Percentiles rank a stretch among this genome's conserved stretches.
Conservation (phyloP, 129 eudicot genomes). For the Apium graveolens region DNA sequence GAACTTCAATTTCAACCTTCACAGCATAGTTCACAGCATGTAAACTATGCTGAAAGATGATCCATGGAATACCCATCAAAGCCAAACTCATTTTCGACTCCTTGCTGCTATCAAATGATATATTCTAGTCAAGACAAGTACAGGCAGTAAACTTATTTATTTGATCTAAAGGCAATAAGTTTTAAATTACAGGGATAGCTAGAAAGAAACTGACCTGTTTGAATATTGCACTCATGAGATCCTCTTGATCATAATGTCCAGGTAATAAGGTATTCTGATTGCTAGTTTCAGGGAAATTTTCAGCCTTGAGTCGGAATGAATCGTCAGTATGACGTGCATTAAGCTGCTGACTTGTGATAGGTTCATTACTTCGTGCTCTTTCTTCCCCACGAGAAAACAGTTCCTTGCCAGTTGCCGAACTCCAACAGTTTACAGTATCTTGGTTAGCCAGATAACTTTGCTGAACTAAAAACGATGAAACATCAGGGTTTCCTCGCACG, state of each 20-base stretch:
- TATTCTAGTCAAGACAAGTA: not conserved
- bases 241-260: slow-evolving; percentile 76
- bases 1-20: not conserved
- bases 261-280: slow-evolving; percentile 32
- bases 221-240: slow-evolving; percentile 68
- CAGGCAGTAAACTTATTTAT: not conserved
- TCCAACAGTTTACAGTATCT: slow-evolving; percentile 26
- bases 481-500: slow-evolving; percentile 31
- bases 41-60: slow-evolving; percentile 56
- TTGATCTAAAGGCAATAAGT: not conserved
- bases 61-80: slow-evolving; percentile 77
- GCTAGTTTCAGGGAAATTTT: slow-evolving; percentile 42
- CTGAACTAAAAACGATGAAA: slow-evolving; percentile 31
- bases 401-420: slow-evolving; percentile 21
- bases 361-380: slow-evolving; percentile 25
- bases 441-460: slow-evolving; percentile 29
- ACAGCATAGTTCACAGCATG: not conserved
- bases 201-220: slow-evolving; percentile 47
- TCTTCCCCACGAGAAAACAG: slow-evolving; percentile 33
- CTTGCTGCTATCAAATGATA: slow-evolving; percentile 33
- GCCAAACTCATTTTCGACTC: slow-evolving; percentile 57
- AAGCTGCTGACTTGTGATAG: slow-evolving; percentile 35
- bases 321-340: slow-evolving; percentile 20
- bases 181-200: not conserved
- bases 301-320: slow-evolving; percentile 45